Evolutionary conservation across 2,329 filamentous ascomycete genomes (phyloP).

Genomic region (Colletotrichum ledebouriae): DNA sequence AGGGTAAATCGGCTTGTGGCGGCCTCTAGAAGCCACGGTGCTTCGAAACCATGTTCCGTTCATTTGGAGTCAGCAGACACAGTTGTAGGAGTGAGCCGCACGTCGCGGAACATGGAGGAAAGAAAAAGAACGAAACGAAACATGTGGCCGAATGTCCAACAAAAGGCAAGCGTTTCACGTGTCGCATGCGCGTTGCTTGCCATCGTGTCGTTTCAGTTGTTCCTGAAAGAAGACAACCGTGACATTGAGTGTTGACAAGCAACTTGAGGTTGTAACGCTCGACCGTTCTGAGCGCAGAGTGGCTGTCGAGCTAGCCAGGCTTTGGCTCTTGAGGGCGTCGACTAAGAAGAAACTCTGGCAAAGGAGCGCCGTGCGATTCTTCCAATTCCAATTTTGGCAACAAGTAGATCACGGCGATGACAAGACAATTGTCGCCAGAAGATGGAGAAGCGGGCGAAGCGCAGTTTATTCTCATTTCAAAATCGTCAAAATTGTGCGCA

Average conservation of each 20-base stretch:
- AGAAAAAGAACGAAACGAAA: slow-evolving; percentile 17
- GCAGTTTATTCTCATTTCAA: slow-evolving; percentile 20
- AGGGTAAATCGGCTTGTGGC: slow-evolving; percentile 11
- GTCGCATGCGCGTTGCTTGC: slow-evolving; percentile 16
- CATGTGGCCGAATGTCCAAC: slow-evolving; percentile 1
- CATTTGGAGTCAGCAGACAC: neutral
- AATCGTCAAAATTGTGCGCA: slow-evolving; percentile 30
- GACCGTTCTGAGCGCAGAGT: slow-evolving; percentile 27
- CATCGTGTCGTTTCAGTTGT: slow-evolving; percentile 33
- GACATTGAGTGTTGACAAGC: slow-evolving; percentile 12
- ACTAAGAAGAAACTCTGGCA: slow-evolving; percentile 29
- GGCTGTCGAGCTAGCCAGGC: slow-evolving; percentile 12
- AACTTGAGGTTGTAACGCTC: slow-evolving; percentile 25
- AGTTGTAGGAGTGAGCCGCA: no score
- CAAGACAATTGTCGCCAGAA: neutral
- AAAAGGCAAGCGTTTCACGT: slow-evolving; percentile 11
- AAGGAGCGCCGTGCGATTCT: slow-evolving; percentile 16
- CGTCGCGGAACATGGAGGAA: neutral
- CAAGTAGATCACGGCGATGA: neutral
- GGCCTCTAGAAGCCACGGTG: slow-evolving; percentile 3
- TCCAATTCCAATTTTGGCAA: slow-evolving; percentile 33
- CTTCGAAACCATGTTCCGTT: neutral
- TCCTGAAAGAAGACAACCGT: slow-evolving; percentile 6
- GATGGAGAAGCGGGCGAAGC: slow-evolving; percentile 11
- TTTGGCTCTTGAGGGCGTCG: slow-evolving; percentile 24